phyloP scores from a whole-genome alignment of 2,329 filamentous ascomycete genomes.

The Stylonectria norvegica region DNA sequence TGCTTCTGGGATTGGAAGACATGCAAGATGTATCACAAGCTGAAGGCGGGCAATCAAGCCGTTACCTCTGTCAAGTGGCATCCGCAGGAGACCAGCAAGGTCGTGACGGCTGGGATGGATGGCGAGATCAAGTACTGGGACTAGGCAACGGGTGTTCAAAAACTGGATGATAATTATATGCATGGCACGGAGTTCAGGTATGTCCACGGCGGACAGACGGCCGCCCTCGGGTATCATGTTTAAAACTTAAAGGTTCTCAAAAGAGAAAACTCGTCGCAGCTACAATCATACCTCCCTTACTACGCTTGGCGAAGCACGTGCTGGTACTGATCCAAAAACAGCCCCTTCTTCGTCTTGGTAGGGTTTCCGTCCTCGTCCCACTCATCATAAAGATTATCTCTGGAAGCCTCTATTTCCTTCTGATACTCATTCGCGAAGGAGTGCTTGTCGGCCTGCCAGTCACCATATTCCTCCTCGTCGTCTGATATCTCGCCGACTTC shows the following conservation, averaged over 20 bases:
- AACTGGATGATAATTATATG: conserved; percentile 6
- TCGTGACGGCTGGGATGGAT: conserved; percentile 85
- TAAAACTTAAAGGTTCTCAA: no score
- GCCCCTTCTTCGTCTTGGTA: conserved; percentile 2
- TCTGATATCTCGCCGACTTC: conserved; percentile 42
- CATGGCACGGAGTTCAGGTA: conserved; percentile 26
- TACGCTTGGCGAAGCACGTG: conserved; percentile 1
- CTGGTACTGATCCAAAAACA: conserved; percentile 16
- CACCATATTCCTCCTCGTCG: conserved; percentile 42
- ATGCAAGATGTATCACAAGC: conserved; percentile 98
- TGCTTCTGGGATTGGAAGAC: conserved; percentile 99
- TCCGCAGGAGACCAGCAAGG: conserved; percentile 94
- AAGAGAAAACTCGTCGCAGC: no score
- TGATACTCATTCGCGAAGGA: conserved; percentile 8
- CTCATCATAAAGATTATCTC: background rate
- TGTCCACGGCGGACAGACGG: conserved; percentile 10
- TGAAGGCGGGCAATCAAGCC: conserved; percentile 77
- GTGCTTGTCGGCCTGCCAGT: conserved; percentile 34
- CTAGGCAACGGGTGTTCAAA: conserved; percentile 40
- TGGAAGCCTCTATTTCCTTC: background rate
- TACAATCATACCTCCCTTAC: background rate
- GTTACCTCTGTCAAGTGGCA: conserved; percentile 92
- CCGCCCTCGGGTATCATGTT: background rate
- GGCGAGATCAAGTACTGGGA: conserved; percentile 93
- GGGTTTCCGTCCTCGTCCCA: conserved; percentile 8